These are phyloP conservation scores for Colletotrichum sp. DNA, from an alignment of 2,329 filamentous ascomycete genomes.

Conservation along the genomic window DNA sequence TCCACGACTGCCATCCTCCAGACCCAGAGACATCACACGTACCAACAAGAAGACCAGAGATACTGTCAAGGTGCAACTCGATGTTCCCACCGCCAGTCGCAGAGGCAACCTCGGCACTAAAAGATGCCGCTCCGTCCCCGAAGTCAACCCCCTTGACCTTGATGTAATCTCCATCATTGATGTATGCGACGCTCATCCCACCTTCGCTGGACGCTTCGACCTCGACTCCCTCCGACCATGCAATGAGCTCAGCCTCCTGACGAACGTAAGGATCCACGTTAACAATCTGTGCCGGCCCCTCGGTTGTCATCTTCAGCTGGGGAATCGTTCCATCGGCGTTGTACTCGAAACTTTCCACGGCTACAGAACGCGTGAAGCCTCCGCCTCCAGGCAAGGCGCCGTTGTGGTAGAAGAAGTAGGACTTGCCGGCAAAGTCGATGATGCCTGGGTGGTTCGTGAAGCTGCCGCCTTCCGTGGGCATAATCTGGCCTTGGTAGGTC, in stretches of 20 bases:
- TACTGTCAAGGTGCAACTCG: neutral
- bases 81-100: neutral
- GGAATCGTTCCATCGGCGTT: neutral
- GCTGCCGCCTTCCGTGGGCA: neutral
- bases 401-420: neutral
- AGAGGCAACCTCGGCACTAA: neutral
- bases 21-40: neutral
- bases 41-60: neutral
- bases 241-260: neutral
- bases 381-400: neutral
- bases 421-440: neutral
- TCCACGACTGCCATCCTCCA: neutral
- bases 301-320: neutral
- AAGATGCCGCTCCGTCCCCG: neutral
- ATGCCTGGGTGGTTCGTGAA: neutral
- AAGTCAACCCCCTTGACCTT: neutral
- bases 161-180: neutral
- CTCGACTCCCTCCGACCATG: neutral
- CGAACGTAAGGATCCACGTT: neutral
- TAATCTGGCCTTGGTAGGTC: neutral
- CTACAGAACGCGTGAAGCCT: neutral
- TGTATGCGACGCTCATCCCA: neutral
- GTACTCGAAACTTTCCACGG: neutral
- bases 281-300: neutral
- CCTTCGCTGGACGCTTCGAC: neutral